Evolutionary conservation across 192 early-diverging fungal genomes (phyloP).

Genomic region (Geranomyces variabilis): DNA sequence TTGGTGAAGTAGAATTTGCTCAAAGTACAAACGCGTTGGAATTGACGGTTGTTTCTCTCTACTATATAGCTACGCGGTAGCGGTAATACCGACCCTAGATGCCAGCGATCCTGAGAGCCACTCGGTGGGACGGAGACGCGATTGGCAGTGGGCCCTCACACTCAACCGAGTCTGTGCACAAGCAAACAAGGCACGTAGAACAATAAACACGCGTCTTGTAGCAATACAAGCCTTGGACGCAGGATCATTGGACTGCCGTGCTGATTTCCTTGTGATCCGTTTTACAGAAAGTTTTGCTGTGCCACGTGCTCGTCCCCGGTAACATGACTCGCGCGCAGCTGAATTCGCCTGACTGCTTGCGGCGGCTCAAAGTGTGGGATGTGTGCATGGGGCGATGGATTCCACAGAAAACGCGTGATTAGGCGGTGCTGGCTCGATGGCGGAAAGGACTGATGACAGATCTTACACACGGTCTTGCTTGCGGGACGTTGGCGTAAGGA

Average conservation of each 20-base stretch:
- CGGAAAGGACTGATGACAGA: no score
- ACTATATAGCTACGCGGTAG: conserved; percentile 32
- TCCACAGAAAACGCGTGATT: conserved; percentile 24
- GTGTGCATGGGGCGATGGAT: conserved; percentile 35
- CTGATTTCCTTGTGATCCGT: not conserved
- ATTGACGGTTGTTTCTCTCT: not conserved
- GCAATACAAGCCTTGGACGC: not conserved
- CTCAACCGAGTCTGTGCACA: conserved; percentile 59
- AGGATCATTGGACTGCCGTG: not conserved
- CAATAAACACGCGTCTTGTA: not conserved
- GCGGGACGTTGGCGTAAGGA: no score
- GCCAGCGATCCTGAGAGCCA: not conserved
- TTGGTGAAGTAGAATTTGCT: no score
- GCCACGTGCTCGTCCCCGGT: conserved; percentile 47
- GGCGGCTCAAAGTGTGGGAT: conserved; percentile 30
- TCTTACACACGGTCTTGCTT: no score
- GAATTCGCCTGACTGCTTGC: conserved; percentile 9
- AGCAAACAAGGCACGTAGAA: conserved; percentile 56
- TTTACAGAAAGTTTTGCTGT: conserved; percentile 46
- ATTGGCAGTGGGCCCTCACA: conserved; percentile 56
- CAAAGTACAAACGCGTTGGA: not conserved
- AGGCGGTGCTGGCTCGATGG: no score
- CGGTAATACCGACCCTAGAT: conserved; percentile 15
- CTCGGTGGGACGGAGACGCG: conserved; percentile 15
- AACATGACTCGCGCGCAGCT: conserved; percentile 11